Evolutionary conservation across 2,329 filamentous ascomycete genomes (phyloP).

Genomic region (Ceratocystis destructans): DNA sequence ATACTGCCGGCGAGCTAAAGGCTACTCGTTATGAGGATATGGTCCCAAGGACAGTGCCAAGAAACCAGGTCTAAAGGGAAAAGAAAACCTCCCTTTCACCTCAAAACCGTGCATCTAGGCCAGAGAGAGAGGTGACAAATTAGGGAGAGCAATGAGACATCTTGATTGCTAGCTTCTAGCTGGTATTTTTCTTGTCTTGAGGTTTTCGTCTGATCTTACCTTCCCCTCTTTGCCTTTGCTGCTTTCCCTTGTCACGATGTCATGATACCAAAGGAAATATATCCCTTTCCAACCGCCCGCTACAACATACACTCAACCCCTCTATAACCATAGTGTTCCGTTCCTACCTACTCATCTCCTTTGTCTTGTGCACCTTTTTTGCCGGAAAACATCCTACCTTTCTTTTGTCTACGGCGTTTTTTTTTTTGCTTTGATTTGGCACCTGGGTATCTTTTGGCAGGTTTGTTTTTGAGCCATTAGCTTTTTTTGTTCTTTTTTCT

Average conservation of each 20-base stretch:
- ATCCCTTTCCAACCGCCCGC: neutral
- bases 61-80: conserved; percentile 28
- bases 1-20: conserved; percentile 30
- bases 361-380: conserved; percentile 3
- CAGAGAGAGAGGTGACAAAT: neutral
- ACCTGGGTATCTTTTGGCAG: neutral
- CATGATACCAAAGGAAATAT: conserved; percentile 15
- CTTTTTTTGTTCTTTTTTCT: neutral
- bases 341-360: neutral
- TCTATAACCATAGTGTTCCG: neutral
- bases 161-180: neutral
- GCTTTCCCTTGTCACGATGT: conserved; percentile 14
- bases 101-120: neutral
- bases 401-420: conserved; percentile 4
- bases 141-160: neutral
- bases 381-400: neutral
- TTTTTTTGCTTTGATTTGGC: neutral
- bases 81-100: neutral
- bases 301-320: neutral
- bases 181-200: neutral
- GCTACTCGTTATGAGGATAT: conserved; percentile 45
- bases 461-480: neutral
- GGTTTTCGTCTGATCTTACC: neutral
- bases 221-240: neutral
- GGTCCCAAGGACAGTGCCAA: conserved; percentile 38